Base-by-base conservation (phyloP, 2,329 filamentous ascomycete species). In the Verticillium longisporum region DNA sequence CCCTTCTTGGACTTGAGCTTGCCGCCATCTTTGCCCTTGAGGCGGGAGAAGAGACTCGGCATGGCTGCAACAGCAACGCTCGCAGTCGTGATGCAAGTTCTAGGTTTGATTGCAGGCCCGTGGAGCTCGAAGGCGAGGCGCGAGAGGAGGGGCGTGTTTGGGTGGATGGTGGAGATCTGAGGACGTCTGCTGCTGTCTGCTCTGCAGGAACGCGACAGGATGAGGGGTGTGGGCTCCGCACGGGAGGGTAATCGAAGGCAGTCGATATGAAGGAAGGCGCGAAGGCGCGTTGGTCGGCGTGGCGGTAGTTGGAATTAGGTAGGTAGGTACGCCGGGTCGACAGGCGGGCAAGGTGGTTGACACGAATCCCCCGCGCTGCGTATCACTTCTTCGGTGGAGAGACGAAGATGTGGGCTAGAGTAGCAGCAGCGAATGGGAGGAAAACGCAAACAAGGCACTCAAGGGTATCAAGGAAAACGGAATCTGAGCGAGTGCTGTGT, bases 1-100 rank as follows among this genome's bases (percentile, higher is more conserved):
- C 81, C 84, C 77, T 92, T 93, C 77, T 89, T 90, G 62, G 78
- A 77, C 74, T 85, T 88, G 64, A 71, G 70, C 68, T 82, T 82
- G 67, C 79, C 76, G 71, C 82, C 82, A 78, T 95, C 91, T 78
- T 88, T 92, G 78, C 84, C 83, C 81, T 91, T 92, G 75, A 94
- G 78, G 69, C 83, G 82, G 64, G 84, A 84, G 70, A 87, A 86
- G 65, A 86, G 74, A 68, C 83, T 79, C 64, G 82, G 78, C 83
- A 86, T 86, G 58, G 66, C 78, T 50, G 56, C 3, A 18, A 50
- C 38, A 18, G 45, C 45, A 18, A 18, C 9, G 6, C 21, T 53
- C n/a, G 10, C 45, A 13, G 18, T 18, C 45, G 45, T 18, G 21
- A 18, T 53, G 69, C 62, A 58, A 32, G 65, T 53, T 53, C 36